Evolutionary conservation across 1,284 basidiomycete genomes (phyloP).

Genomic region (Melampsora larici-populina): DNA sequence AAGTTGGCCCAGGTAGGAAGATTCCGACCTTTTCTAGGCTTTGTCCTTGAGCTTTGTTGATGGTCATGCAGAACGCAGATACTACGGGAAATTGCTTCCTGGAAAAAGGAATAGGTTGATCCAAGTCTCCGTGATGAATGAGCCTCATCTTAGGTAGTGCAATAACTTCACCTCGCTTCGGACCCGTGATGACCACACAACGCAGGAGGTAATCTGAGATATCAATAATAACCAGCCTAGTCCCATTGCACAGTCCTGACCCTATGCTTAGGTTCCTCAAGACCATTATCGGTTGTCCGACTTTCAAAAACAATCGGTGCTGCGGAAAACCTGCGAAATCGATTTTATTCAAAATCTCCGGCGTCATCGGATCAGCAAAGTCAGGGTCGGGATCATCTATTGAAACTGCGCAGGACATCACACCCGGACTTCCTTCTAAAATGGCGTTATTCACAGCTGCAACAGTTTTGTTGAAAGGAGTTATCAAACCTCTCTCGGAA

Average conservation of each 20-base stretch:
- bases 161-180: background rate
- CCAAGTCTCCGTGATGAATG: background rate
- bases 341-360: background rate
- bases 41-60: constrained; percentile 11
- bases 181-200: background rate
- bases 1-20: background rate
- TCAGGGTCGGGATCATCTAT: no score
- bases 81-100: constrained; percentile 3
- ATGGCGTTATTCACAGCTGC: no score
- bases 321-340: background rate
- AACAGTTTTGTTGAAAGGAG: no score
- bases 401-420: no score
- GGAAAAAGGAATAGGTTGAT: background rate
- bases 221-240: background rate
- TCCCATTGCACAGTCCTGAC: constrained; percentile 5
- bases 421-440: no score
- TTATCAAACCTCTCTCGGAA: no score
- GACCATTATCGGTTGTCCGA: background rate
- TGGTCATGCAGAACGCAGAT: background rate
- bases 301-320: background rate
- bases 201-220: background rate
- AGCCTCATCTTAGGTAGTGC: background rate
- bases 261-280: background rate
- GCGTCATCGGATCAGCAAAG: background rate
- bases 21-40: background rate